Evolutionary conservation across 1,284 basidiomycete species (phyloP).

Genomic region (Ceratobasidium sp.): DNA sequence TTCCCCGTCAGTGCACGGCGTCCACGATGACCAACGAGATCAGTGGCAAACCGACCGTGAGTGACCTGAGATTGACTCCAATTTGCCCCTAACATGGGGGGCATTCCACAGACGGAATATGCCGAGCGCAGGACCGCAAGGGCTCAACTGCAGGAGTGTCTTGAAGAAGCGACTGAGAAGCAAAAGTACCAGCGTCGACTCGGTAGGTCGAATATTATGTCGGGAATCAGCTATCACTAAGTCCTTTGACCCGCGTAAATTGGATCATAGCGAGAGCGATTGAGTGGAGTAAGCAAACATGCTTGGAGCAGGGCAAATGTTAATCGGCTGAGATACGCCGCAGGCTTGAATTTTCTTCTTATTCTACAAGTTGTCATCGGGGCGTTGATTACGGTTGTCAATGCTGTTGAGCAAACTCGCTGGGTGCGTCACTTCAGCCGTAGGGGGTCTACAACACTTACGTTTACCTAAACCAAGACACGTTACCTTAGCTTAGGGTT

Average conservation of each 20-base stretch:
- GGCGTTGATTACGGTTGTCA: conserved; percentile 11
- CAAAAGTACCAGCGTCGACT: conserved; percentile 20
- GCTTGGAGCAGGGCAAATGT: no score
- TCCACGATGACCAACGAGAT: no score
- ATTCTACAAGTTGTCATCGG: conserved; percentile 7
- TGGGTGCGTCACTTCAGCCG: neutral
- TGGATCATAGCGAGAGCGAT: neutral
- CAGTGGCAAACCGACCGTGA: no score
- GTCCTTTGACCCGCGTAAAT: no score
- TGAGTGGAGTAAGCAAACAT: neutral
- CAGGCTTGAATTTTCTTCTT: conserved; percentile 25
- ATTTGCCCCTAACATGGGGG: no score
- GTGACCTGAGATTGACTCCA: no score
- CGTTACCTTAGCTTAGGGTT: neutral
- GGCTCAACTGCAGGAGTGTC: no score
- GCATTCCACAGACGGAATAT: no score
- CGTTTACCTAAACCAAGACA: neutral
- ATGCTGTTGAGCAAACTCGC: neutral
- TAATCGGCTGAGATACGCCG: neutral
- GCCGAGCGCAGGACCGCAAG: no score
- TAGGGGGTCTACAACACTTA: neutral
- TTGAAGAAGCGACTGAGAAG: neutral
- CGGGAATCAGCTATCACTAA: no score
- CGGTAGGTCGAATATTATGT: neutral
- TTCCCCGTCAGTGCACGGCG: no score